Evolutionary conservation across 2,329 filamentous ascomycete species (phyloP).

Genomic region (Venturiaceae sp.): DNA sequence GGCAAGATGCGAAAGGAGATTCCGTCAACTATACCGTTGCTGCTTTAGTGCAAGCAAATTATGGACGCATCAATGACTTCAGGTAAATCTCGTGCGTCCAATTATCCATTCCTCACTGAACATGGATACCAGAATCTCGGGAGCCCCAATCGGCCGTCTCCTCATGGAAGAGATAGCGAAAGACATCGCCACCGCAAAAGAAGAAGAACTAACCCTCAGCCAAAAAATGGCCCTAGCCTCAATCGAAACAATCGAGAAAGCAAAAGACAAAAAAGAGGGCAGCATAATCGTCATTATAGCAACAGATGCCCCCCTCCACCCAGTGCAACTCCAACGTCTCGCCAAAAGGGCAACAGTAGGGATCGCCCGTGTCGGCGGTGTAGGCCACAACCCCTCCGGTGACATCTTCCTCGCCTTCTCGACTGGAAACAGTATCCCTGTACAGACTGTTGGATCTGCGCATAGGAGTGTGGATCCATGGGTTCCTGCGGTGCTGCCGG

Average conservation of each 20-base stretch:
- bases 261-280: slow-evolving; percentile 46
- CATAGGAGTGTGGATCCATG: slow-evolving; percentile 19
- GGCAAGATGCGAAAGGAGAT: slow-evolving; percentile 16
- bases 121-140: slow-evolving; percentile 45
- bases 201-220: slow-evolving; percentile 20
- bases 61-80: slow-evolving; percentile 38
- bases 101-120: neutral
- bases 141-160: slow-evolving; percentile 52
- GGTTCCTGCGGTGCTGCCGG: slow-evolving; percentile 30
- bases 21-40: slow-evolving; percentile 47
- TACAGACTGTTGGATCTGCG: slow-evolving; percentile 26
- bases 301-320: slow-evolving; percentile 51
- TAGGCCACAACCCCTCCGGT: slow-evolving; percentile 52
- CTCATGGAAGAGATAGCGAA: slow-evolving; percentile 37
- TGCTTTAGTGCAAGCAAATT: slow-evolving; percentile 57
- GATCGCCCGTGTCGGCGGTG: slow-evolving; percentile 49
- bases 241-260: slow-evolving; percentile 10
- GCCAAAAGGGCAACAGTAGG: slow-evolving; percentile 54
- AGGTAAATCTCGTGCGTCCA: neutral
- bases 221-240: neutral
- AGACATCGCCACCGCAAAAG: slow-evolving; percentile 20
- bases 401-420: slow-evolving; percentile 61
- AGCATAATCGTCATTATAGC: slow-evolving; percentile 52
- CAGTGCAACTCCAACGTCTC: slow-evolving; percentile 46
- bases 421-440: slow-evolving; percentile 44